phyloP scores from a whole-genome alignment of 2,329 filamentous ascomycete genomes.

The Fusarium concolor region DNA sequence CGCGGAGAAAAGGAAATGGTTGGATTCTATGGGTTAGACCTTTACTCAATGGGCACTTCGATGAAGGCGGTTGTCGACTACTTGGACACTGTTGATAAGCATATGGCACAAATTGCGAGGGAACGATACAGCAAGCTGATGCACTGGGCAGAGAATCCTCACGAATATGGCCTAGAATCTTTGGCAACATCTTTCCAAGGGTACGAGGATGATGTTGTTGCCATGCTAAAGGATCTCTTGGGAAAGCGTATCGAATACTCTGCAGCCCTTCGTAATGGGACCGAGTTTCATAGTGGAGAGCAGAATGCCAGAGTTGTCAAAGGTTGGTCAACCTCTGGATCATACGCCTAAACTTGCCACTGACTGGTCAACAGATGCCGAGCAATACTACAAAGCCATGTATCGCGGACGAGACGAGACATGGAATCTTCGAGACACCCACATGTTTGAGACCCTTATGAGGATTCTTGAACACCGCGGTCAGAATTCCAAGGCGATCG shows the following conservation, averaged over 20 bases:
- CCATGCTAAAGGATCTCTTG: conserved; percentile 22
- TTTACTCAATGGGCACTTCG: conserved; percentile 31
- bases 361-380: conserved; percentile 12
- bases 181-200: conserved; percentile 24
- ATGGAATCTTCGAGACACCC: conserved; percentile 30
- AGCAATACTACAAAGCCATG: conserved; percentile 33
- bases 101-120: conserved; percentile 31
- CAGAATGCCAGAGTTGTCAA: conserved; percentile 32
- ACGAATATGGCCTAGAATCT: conserved; percentile 31
- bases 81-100: conserved; percentile 26
- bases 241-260: conserved; percentile 22
- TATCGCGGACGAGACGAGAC: conserved; percentile 28
- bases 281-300: conserved; percentile 27
- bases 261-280: conserved; percentile 1
- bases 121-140: conserved; percentile 20
- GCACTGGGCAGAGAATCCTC: conserved; percentile 26
- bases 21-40: conserved; percentile 25
- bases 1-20: conserved; percentile 1
- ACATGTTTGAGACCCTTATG: conserved; percentile 29
- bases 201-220: conserved; percentile 19
- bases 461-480: conserved; percentile 30
- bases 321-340: background rate
- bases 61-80: conserved; percentile 32
- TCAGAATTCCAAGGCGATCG: conserved; percentile 20
- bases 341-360: too few relatives aligned